Evolutionary conservation across 1,284 basidiomycete species (phyloP), one percentile per base, ranked within the genome.

Genomic region (Trichosporon sp.): DNA sequence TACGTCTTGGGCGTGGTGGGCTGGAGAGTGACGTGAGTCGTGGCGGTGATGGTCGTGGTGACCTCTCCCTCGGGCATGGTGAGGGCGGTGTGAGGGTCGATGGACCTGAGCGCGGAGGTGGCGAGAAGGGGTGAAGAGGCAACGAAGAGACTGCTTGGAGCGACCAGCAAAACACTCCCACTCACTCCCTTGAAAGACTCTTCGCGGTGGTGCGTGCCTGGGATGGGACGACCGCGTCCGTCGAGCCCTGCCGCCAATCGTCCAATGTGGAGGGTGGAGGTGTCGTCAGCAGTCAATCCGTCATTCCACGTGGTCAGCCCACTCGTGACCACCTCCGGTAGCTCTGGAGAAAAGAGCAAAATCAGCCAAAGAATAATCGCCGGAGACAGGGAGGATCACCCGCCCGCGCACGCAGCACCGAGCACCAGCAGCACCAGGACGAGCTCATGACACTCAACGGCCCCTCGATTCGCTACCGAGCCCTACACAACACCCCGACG

Each of bases 11-110:
- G 67, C 19, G 52, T 61, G 3, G 40, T 46, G 3, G 78, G 73
- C 19, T 78, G 79, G 10, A 80, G 72, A 11, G 71, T 74, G 37
- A 80, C 69, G 25, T 72, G 69, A 4, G 78, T 73, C 21, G 73
- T 78, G 5, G 78, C 78, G 21, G 74, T 78, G 66, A 80, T 77
- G 31, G 73, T 74, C 58, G 78, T 79, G 11, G 75, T 75, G 21
- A 65, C 59, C 57, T 65, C 66, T 54, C 49, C 49, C 49, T 54
- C 49, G 1, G 49, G 49, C 49, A 54, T 54, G 49, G 27, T 29
- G 49, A 13, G 23, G 23, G 25, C 23, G 9, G 5, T 25, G 13
- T 27, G 46, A 27, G 14, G 46, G 37, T 40, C 32, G 32, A 32
- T 3, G 37, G 46, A 29, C 6, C 5, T 10, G 49, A 54, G 11